These are phyloP conservation scores for Penicillium nordicum DNA, from an alignment of 2,329 filamentous ascomycete species.

Conservation along the genomic window DNA sequence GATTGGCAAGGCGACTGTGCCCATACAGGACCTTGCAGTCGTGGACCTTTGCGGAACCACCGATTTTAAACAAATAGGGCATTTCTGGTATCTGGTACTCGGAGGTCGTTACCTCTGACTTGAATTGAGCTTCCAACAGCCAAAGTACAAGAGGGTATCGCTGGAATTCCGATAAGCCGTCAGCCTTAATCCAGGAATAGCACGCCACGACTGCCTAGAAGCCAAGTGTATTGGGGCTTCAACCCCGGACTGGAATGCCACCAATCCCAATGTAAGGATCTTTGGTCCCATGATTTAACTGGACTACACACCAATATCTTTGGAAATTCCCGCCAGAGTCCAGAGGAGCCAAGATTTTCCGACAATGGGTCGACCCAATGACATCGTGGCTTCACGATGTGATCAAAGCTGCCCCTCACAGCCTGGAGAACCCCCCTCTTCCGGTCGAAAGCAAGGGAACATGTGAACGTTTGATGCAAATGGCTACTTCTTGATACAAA, in stretches of 20 bases:
- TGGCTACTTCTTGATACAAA: constrained; percentile 4
- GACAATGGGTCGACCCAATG: constrained; percentile 14
- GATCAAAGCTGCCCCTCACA: constrained; percentile 12
- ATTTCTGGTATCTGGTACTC: neutral
- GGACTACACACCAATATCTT: constrained; percentile 1
- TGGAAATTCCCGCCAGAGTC: constrained; percentile 2
- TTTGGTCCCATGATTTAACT: constrained; percentile 8
- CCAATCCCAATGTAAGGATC: constrained; percentile 13
- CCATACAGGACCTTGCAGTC: constrained; percentile 11
- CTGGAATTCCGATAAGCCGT: neutral
- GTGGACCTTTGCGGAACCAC: constrained; percentile 10
- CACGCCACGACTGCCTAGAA: constrained; percentile 4
- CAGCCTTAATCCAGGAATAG: constrained; percentile 2
- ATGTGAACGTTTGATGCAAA: neutral
- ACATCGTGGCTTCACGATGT: constrained; percentile 5
- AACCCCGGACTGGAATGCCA: constrained; percentile 2
- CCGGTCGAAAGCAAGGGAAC: neutral
- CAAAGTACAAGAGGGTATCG: constrained; percentile 4
- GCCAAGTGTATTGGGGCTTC: constrained; percentile 2
- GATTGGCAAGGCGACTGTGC: constrained; percentile 14
- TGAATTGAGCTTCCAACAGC: neutral
- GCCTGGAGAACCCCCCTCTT: constrained; percentile 10
- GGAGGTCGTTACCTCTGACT: neutral
- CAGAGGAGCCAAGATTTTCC: constrained; percentile 16
- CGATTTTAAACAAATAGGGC: neutral